These are phyloP conservation scores for Podila minutissima DNA, from an alignment of 192 early-diverging fungal genomes.

Conservation along the genomic window DNA sequence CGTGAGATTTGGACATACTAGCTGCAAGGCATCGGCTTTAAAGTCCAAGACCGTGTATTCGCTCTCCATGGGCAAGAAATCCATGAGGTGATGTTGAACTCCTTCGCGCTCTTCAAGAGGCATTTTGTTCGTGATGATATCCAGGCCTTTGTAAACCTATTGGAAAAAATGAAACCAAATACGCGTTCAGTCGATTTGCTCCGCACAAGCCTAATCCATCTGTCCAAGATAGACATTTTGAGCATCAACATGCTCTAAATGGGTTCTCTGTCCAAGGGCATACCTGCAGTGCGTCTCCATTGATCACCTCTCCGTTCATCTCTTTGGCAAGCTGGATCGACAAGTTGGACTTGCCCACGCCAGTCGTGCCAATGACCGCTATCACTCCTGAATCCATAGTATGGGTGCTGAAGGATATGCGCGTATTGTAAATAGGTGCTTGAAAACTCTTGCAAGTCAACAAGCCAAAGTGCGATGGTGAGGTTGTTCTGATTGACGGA, in stretches of 20 bases:
- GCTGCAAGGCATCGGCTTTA: constrained; percentile 74
- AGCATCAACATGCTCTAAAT: background rate
- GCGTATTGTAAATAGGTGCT: no score
- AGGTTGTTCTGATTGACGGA: no score
- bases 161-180: background rate
- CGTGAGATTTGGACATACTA: constrained; percentile 53
- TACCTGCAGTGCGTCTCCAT: constrained; percentile 96
- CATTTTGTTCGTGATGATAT: constrained; percentile 97
- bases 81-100: constrained; percentile 88
- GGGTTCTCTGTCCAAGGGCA: background rate
- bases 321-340: constrained; percentile 87
- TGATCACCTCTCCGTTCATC: constrained; percentile 89
- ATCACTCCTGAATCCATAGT: constrained; percentile 53
- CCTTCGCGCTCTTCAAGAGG: constrained; percentile 70
- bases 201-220: background rate
- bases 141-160: constrained; percentile 89
- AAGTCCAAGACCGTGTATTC: constrained; percentile 94
- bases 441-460: no score
- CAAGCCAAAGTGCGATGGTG: no score
- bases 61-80: constrained; percentile 69
- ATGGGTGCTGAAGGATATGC: no score
- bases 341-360: constrained; percentile 97
- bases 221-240: background rate
- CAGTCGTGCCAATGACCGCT: constrained; percentile 89
- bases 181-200: background rate